A percentile compares a stretch with the other conserved stretches of the same genome.
These are phyloP conservation scores for Zygosaccharomyces siamensis DNA, from an alignment of 805 yeast species.

Conservation along the genomic window DNA sequence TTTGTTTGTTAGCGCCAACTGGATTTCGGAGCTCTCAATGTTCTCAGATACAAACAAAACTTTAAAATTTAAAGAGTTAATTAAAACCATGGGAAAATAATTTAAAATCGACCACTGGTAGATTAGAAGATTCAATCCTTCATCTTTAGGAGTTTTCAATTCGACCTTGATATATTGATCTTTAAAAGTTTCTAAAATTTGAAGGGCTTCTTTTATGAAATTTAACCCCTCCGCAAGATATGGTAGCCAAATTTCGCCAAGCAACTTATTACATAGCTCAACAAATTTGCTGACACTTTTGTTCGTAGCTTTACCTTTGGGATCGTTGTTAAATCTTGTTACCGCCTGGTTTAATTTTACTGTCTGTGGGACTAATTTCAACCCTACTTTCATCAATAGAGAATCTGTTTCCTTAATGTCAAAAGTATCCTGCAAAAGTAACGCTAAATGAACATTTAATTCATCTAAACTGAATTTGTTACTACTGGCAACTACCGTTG, in stretches of 20 bases:
- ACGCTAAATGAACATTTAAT: slow-evolving; percentile 8
- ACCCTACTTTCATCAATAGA: slow-evolving; percentile 1
- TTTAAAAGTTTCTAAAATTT: slow-evolving; percentile 5
- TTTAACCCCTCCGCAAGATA: slow-evolving; percentile 3
- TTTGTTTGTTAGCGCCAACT: slow-evolving; percentile 2
- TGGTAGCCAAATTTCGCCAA: slow-evolving; percentile 10
- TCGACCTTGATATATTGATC: slow-evolving; percentile 9
- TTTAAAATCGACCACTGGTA: slow-evolving; percentile 12
- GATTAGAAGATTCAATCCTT: not conserved
- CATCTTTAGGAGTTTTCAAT: not conserved
- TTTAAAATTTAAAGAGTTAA: slow-evolving; percentile 11
- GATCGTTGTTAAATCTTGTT: slow-evolving; percentile 3
- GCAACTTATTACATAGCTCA: slow-evolving; percentile 3
- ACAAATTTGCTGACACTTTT: slow-evolving; percentile 7
- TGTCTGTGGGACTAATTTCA: slow-evolving; percentile 9
- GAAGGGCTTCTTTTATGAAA: slow-evolving; percentile 5
- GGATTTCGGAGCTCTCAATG: not conserved
- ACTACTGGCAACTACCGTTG: slow-evolving; percentile 5
- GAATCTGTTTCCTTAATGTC: not conserved
- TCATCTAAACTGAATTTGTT: slow-evolving; percentile 8
- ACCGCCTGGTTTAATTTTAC: slow-evolving; percentile 11
- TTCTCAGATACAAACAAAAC: slow-evolving; percentile 1
- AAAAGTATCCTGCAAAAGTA: slow-evolving; percentile 4
- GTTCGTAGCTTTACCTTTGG: slow-evolving; percentile 2
- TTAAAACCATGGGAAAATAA: slow-evolving; percentile 15